phyloP scores from a whole-genome alignment of 1,284 basidiomycete genomes.

The Ustilago loliicola region DNA sequence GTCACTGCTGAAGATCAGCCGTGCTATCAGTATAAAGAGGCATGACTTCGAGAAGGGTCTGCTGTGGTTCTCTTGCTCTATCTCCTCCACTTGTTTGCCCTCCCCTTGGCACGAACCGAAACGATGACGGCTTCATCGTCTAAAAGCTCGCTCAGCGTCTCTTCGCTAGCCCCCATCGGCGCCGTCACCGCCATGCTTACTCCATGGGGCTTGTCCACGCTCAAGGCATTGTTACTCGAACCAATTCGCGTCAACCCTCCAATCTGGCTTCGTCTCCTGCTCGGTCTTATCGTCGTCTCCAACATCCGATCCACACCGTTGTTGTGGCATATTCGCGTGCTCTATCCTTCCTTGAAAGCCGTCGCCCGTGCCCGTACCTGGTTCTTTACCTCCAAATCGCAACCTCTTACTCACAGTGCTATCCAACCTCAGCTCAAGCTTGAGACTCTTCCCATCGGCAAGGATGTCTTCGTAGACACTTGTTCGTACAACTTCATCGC shows the following conservation, averaged over 20 bases:
- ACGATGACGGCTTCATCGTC: slow-evolving; percentile 19
- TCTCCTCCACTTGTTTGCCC: not conserved
- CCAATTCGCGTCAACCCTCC: slow-evolving; percentile 44
- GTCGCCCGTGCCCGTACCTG: slow-evolving; percentile 19
- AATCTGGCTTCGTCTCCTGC: slow-evolving; percentile 43
- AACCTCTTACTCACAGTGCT: not conserved
- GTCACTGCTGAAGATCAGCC: not conserved
- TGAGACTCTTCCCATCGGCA: slow-evolving; percentile 44
- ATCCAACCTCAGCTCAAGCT: slow-evolving; percentile 41
- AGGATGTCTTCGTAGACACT: slow-evolving; percentile 53
- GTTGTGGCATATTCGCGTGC: slow-evolving; percentile 51
- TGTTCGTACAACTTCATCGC: slow-evolving; percentile 33
- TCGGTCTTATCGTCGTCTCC: slow-evolving; percentile 37
- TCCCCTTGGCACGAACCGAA: not conserved
- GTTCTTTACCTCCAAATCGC: slow-evolving; percentile 7
- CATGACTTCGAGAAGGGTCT: not conserved
- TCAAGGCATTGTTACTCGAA: slow-evolving; percentile 23
- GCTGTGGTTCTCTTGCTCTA: not conserved
- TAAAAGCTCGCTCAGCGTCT: slow-evolving; percentile 13
- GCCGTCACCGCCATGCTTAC: slow-evolving; percentile 26
- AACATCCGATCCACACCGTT: slow-evolving; percentile 54
- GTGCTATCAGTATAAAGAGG: not conserved
- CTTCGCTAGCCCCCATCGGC: slow-evolving; percentile 14
- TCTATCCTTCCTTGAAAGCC: slow-evolving; percentile 41
- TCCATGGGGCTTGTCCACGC: slow-evolving; percentile 24